A percentile compares a stretch with the other conserved stretches of the same genome.
Evolutionary conservation across 2,329 filamentous ascomycete genomes (phyloP).

Genomic region (Aspergillus costaricaensis): DNA sequence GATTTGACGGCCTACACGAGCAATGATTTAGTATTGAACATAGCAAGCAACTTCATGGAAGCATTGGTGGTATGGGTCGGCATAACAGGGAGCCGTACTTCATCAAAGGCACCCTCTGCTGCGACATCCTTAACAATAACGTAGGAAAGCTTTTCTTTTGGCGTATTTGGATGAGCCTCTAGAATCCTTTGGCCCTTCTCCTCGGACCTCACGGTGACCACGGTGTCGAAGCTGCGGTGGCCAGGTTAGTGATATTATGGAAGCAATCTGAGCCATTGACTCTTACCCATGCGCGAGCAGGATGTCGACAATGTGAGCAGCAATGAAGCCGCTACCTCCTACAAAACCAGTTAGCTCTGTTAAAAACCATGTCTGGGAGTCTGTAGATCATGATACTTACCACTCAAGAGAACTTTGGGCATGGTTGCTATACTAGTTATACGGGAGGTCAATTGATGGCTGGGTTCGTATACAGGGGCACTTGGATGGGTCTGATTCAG

Average conservation of each 20-base stretch:
- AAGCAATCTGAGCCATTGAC: neutral
- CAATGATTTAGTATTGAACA: slow-evolving; percentile 3
- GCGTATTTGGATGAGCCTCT: slow-evolving; percentile 52
- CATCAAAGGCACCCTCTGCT: slow-evolving; percentile 67
- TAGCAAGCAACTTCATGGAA: neutral
- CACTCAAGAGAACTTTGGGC: slow-evolving; percentile 44
- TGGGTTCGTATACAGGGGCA: no score
- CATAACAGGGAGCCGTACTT: slow-evolving; percentile 36
- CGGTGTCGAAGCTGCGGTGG: slow-evolving; percentile 56
- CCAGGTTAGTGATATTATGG: slow-evolving; percentile 8
- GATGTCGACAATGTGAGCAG: slow-evolving; percentile 63
- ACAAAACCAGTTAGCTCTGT: slow-evolving; percentile 19
- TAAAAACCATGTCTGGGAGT: neutral
- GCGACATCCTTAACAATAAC: slow-evolving; percentile 73
- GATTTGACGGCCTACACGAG: slow-evolving; percentile 54
- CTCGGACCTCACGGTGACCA: slow-evolving; percentile 63
- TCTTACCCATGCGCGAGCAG: slow-evolving; percentile 55
- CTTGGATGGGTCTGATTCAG: no score
- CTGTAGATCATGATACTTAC: slow-evolving; percentile 22
- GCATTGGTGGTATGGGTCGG: neutral
- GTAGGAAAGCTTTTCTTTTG: slow-evolving; percentile 62
- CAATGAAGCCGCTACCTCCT: slow-evolving; percentile 66
- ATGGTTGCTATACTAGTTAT: slow-evolving; percentile 24
- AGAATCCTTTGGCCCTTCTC: slow-evolving; percentile 64
- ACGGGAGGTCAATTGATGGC: neutral